phyloP scores from a whole-genome alignment of 257 asterid species.

The Mitragyna speciosa region DNA sequence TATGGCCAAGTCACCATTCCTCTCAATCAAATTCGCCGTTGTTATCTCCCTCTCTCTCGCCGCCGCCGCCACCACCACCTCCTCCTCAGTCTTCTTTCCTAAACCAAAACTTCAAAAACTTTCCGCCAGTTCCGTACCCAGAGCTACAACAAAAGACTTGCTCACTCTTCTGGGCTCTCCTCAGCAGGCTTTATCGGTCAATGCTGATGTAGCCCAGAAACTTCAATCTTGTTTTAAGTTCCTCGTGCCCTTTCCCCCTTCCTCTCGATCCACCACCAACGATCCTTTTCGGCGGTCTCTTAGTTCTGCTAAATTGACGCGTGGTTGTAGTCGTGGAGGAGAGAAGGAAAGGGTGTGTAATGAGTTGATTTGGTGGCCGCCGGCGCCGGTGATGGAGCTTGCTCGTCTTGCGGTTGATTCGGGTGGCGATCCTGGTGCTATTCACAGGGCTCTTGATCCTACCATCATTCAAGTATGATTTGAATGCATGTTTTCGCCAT shows the following conservation, averaged over 20 bases:
- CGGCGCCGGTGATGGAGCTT: conserved; percentile 70
- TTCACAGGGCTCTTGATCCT: conserved; percentile 77
- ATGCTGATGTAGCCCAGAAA: conserved; percentile 46
- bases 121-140: conserved; percentile 29
- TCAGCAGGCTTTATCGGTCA: conserved; percentile 60
- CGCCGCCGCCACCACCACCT: conserved; percentile 32
- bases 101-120: conserved; percentile 21
- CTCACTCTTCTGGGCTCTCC: conserved; percentile 73
- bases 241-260: conserved; percentile 55
- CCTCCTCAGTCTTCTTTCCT: neutral
- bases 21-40: conserved; percentile 51
- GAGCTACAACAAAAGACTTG: conserved; percentile 72
- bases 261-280: neutral
- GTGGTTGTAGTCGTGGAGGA: conserved; percentile 19
- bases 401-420: conserved; percentile 84
- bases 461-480: conserved; percentile 46
- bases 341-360: conserved; percentile 30
- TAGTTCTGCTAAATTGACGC: conserved; percentile 11
- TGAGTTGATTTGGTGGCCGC: conserved; percentile 67
- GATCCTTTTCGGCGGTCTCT: conserved; percentile 35
- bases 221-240: conserved; percentile 70
- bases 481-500: too few relatives aligned
- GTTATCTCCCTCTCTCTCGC: conserved; percentile 62
- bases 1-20: conserved; percentile 33
- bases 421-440: conserved; percentile 73